phyloP scores from a whole-genome alignment of 345 rosid genomes.

The Erysimum cheiranthoides region DNA sequence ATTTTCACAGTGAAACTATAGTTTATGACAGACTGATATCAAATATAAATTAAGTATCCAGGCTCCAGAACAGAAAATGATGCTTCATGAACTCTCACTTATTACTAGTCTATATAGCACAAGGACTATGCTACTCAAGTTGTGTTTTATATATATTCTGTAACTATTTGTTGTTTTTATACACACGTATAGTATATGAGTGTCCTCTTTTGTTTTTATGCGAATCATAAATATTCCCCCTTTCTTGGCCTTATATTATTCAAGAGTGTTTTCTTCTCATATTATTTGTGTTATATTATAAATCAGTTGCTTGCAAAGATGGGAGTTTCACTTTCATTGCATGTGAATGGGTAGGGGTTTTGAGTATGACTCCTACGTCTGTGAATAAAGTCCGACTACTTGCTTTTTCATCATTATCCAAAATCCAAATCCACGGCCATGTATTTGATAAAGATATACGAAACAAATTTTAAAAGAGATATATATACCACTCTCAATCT shows the following conservation, averaged over 20 bases:
- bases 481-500: neutral
- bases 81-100: slow-evolving; percentile 35
- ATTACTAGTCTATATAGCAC: slow-evolving; percentile 30
- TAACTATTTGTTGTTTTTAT: slow-evolving; percentile 29
- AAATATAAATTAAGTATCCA: neutral
- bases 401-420: slow-evolving; percentile 44
- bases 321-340: slow-evolving; percentile 46
- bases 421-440: slow-evolving; percentile 36
- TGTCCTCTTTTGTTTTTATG: slow-evolving; percentile 42
- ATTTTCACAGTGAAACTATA: neutral
- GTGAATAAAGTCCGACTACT: slow-evolving; percentile 37
- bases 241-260: slow-evolving; percentile 35
- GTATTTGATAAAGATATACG: slow-evolving; percentile 17
- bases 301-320: slow-evolving; percentile 38
- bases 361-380: slow-evolving; percentile 33
- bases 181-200: slow-evolving; percentile 15
- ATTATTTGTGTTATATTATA: neutral
- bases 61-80: slow-evolving; percentile 22
- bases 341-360: slow-evolving; percentile 46
- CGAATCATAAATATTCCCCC: slow-evolving; percentile 41
- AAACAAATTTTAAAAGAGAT: neutral
- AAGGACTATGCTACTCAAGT: slow-evolving; percentile 26
- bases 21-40: slow-evolving; percentile 11
- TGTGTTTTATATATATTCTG: slow-evolving; percentile 16
- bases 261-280: neutral